Percentiles rank a stretch among this genome's conserved stretches.
These are phyloP conservation scores for Pulchroboletus neoregius DNA, from an alignment of 1,284 basidiomycete species.

Conservation along the genomic window DNA sequence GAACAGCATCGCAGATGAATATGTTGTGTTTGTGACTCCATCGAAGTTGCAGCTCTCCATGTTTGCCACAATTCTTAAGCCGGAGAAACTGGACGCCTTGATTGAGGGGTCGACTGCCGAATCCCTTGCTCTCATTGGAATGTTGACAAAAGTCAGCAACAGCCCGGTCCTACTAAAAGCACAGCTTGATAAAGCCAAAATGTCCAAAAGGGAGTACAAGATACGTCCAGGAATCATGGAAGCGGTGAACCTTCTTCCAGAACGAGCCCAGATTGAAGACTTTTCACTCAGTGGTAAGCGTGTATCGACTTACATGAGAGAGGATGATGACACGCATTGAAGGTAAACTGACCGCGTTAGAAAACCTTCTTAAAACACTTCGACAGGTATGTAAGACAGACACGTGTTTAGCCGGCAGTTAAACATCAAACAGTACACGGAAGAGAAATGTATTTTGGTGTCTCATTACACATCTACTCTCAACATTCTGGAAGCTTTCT, in stretches of 20 bases:
- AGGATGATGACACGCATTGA: conserved; percentile 1
- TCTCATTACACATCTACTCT: conserved; percentile 91
- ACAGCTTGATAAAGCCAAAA: conserved; percentile 38
- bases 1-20: conserved; percentile 65
- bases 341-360: conserved; percentile 83
- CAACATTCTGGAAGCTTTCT: conserved; percentile 86
- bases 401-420: conserved; percentile 3
- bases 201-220: conserved; percentile 34
- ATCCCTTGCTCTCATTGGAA: conserved; percentile 78
- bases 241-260: conserved; percentile 67
- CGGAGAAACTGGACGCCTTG: conserved; percentile 61
- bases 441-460: conserved; percentile 92
- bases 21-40: conserved; percentile 87
- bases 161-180: conserved; percentile 82
- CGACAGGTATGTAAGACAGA: conserved; percentile 43
- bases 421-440: conserved; percentile 50
- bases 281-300: conserved; percentile 69
- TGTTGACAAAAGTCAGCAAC: conserved; percentile 88
- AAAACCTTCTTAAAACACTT: conserved; percentile 67
- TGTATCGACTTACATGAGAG: not conserved
- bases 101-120: conserved; percentile 70
- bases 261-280: conserved; percentile 59
- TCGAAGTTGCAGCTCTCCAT: conserved; percentile 79
- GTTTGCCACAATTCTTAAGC: conserved; percentile 71
- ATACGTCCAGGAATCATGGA: conserved; percentile 55